Conservation (phyloP, 169 alveolate species). For the Plasmodium inui region DNA sequence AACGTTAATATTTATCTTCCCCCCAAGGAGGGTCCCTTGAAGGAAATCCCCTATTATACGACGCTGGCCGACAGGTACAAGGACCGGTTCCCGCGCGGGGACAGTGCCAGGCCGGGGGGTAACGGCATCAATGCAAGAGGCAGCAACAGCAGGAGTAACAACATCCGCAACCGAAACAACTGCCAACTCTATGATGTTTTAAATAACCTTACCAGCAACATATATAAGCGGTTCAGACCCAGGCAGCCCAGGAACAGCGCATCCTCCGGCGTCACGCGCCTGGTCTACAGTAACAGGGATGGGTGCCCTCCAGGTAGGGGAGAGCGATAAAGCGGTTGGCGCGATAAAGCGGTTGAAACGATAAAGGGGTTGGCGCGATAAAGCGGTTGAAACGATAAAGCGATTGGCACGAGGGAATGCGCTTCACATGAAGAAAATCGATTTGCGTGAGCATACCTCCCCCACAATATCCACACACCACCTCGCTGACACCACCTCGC, state of each 20-base stretch:
- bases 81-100: background rate
- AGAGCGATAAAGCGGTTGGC: background rate
- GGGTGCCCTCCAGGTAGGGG: slow-evolving; percentile 1
- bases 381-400: background rate
- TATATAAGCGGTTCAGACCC: slow-evolving; percentile 23
- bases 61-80: slow-evolving; percentile 30
- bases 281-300: background rate
- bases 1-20: slow-evolving; percentile 43
- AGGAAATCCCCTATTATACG: slow-evolving; percentile 43
- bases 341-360: background rate
- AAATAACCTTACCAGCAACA: slow-evolving; percentile 20
- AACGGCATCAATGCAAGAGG: background rate
- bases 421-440: background rate
- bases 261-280: background rate
- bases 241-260: background rate
- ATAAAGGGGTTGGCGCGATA: background rate
- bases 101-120: background rate
- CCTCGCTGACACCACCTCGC: too few species aligned
- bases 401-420: background rate
- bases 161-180: background rate
- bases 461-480: background rate
- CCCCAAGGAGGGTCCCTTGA: slow-evolving; percentile 8
- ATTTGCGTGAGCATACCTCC: background rate
- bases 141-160: background rate
- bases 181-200: slow-evolving; percentile 15